Base-by-base conservation (phyloP, 2,329 filamentous ascomycete species). In the Aspergillus sp. region DNA sequence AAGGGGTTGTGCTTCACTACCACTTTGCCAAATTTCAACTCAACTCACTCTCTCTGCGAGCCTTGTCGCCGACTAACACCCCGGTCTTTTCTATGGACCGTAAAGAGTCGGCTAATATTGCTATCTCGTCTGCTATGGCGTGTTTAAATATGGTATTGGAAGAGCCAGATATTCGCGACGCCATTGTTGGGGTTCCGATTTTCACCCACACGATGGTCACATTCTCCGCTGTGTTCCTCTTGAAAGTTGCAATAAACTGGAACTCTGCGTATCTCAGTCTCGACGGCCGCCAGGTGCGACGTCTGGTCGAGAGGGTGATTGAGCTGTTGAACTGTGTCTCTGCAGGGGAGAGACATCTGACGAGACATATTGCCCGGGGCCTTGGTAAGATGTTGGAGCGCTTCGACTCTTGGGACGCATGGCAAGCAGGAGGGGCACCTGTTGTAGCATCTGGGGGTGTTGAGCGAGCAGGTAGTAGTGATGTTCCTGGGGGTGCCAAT, bases 21-120 rank as follows among this genome's bases (percentile, higher is more conserved):
- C 79, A 84, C 62, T 82, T 84, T 57, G 81, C 81, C 21, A 82
- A 82, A 62, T 80, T 84, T 50, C 81, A 84, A 62, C 76, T 84
- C 19, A 82, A 83, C 63, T 78, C 76, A 5, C 73, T 78, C 23
- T 75, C 75, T 3, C 70, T 77, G 8, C 71, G 75, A 65, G 63
- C 80, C 3, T 74, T 81, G 63, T 75, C 78, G 61, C 74, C 79
- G 57, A 78, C 72, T 11, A 77, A 77, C 52, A 76, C 76, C 0
- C 76, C 76, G 0, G 69, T 75, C 8, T 77, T 79, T 59, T 79
- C 77, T 11, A 75, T 80, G 68, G 76, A 79, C 49, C 77, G 75
- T 57, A 79, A 77, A 65, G 76, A 78, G 63, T 77, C 74, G 3
- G 78, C 78, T 21, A 78, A 78, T 55, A 76, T 78, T 69, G 81